Base-by-base conservation (phyloP, 805 yeast genomes). In the Groenewaldozyma salmanticensis region DNA sequence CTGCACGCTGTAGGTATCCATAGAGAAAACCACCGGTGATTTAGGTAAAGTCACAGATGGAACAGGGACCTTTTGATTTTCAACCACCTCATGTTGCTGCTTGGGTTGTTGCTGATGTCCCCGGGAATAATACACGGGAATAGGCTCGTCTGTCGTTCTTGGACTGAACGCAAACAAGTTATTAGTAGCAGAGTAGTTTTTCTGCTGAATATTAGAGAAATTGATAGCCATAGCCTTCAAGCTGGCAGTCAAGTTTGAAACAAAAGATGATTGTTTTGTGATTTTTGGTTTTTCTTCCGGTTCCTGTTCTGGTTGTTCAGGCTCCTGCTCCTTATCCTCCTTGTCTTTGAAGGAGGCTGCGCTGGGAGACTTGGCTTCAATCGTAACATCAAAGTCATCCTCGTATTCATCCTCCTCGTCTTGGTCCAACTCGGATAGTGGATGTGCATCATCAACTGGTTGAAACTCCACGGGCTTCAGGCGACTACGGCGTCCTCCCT, bases 1-100 rank as follows among this genome's bases (percentile, higher is more conserved):
- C 22, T 49, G 52, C 17, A 58, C 46, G 31, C 49, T 51, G 50
- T 54, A 60, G 3, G 64, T 60, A 27, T 52, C 49, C 47, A 59
- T 40, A 31, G 49, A 46, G 20, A n/a, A n/a, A 7, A 27, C 43
- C 17, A 24, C 13, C 5, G 39, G 27, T 16, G 21, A n/a, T 15
- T n/a, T 20, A 20, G 32, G 35, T 31, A 7, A n/a, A 7, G 17
- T 16, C n/a, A 15, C 11, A 27, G 31, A 7, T n/a, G 21, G 32
- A 15, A 16, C 21, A 11, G n/a, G 22, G 18, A 20, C 15, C 19
- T 15, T 31, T 17, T 19, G 42, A 27, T 21, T 3, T 9, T 5
- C n/a, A 11, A 20, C 4, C 11, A 31, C 22, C 2, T 6, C 6
- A 3, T 27, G 33, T 5, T 21, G n/a, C 5, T n/a, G 16, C 15